These are phyloP conservation scores for Lepiota venenata DNA, from an alignment of 768 basidiomycete genomes.

Conservation along the genomic window DNA sequence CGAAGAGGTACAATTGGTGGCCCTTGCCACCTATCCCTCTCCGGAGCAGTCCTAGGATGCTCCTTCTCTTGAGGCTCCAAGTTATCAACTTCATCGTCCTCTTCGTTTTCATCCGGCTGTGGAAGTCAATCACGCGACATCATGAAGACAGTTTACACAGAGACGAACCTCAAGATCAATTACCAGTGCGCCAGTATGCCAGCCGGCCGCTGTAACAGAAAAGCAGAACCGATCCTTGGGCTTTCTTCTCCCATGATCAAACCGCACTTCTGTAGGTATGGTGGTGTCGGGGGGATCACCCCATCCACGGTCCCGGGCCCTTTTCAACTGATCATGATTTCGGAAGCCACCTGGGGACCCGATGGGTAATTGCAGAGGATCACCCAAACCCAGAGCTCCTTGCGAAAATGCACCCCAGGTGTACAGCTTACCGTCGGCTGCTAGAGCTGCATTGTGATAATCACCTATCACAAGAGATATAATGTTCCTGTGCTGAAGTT, in stretches of 20 bases:
- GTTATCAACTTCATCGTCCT: conserved; percentile 27
- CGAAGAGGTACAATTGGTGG: conserved; percentile 24
- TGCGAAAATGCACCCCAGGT: conserved; percentile 79
- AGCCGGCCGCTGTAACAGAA: conserved; percentile 77
- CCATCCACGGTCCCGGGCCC: conserved; percentile 23
- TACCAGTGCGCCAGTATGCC: conserved; percentile 90
- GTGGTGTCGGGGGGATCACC: conserved; percentile 42
- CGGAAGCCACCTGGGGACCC: conserved; percentile 62
- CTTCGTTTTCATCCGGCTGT: conserved; percentile 31
- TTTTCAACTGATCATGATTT: conserved; percentile 29
- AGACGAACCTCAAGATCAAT: conserved; percentile 73
- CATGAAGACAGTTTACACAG: conserved; percentile 2
- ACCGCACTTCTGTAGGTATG: conserved; percentile 68
- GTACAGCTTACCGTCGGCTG: conserved; percentile 66
- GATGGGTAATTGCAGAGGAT: conserved; percentile 49
- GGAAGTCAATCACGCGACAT: conserved; percentile 12
- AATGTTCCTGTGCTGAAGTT: conserved; percentile 70
- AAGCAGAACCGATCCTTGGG: conserved; percentile 71
- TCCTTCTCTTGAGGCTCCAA: conserved; percentile 8
- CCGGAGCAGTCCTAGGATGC: neutral
- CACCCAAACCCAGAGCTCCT: conserved; percentile 86
- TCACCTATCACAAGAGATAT: conserved; percentile 91
- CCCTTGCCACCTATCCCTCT: conserved; percentile 13
- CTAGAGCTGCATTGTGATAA: conserved; percentile 89
- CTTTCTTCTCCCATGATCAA: conserved; percentile 54